These are phyloP conservation scores for Bassia scoparia DNA, from an alignment of 148 eudicot species.

Conservation along the genomic window DNA sequence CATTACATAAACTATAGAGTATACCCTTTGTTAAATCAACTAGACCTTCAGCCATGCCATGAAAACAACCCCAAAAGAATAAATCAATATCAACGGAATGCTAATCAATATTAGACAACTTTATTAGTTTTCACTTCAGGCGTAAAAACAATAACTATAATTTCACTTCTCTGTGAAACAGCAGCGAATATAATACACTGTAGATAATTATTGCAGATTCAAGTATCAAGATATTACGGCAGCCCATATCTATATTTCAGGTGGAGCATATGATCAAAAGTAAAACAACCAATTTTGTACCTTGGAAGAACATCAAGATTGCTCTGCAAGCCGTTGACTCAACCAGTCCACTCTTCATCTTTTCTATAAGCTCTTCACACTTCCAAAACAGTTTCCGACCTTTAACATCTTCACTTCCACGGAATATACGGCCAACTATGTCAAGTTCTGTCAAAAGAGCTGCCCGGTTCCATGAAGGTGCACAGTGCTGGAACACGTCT, in stretches of 20 bases:
- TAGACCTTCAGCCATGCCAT: too few species aligned
- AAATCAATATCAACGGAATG: background rate
- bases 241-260: conserved; percentile 1
- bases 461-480: conserved; percentile 46
- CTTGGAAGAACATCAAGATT: conserved; percentile 52
- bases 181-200: background rate
- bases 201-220: background rate
- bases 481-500: conserved; percentile 69
- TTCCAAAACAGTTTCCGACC: conserved; percentile 58
- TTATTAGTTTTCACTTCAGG: background rate
- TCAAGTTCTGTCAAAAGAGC: conserved; percentile 55
- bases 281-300: conserved; percentile 19
- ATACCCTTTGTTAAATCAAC: background rate
- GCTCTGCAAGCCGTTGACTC: conserved; percentile 54
- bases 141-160: background rate
- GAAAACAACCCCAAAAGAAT: too few species aligned
- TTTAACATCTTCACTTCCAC: conserved; percentile 52
- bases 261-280: background rate
- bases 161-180: background rate
- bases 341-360: conserved; percentile 46
- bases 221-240: background rate
- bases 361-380: conserved; percentile 59
- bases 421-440: conserved; percentile 53
- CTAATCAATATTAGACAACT: background rate
- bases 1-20: background rate